A percentile compares a stretch with the other conserved stretches of the same genome.
Evolutionary conservation across 2,329 filamentous ascomycete genomes (phyloP).

Genomic region (Talaromyces piceae): DNA sequence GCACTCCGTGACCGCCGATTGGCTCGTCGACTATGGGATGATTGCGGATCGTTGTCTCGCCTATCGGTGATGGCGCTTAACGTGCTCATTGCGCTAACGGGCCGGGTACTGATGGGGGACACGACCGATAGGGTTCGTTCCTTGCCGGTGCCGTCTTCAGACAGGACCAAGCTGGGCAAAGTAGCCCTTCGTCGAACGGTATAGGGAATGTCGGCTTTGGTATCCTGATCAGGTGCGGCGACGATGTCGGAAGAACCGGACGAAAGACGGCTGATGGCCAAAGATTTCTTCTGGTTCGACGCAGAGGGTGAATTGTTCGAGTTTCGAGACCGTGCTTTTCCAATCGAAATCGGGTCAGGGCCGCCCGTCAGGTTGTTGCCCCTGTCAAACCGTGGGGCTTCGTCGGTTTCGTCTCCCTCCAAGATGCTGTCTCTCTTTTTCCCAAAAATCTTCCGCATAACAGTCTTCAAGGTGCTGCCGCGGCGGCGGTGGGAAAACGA

Average conservation of each 20-base stretch:
- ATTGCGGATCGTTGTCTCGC: conserved; percentile 12
- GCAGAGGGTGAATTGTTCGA: conserved; percentile 7
- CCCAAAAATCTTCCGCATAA: conserved; percentile 40
- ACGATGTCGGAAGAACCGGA: conserved; percentile 10
- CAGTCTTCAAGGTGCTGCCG: conserved; percentile 35
- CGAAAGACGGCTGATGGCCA: conserved; percentile 5
- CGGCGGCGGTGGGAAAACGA: conserved; percentile 30
- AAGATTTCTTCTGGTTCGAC: conserved; percentile 3
- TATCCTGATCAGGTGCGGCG: neutral
- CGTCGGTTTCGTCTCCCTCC: conserved; percentile 21
- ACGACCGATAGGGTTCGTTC: conserved; percentile 14
- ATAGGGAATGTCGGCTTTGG: conserved; percentile 14
- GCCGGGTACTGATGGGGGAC: conserved; percentile 10
- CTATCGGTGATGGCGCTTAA: conserved; percentile 10
- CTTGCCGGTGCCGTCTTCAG: conserved; percentile 26
- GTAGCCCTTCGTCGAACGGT: conserved; percentile 34
- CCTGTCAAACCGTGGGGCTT: neutral
- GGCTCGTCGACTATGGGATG: conserved; percentile 16
- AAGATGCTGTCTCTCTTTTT: conserved; percentile 29
- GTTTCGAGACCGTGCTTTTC: conserved; percentile 18
- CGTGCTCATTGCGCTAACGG: conserved; percentile 6
- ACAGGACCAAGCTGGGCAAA: conserved; percentile 38
- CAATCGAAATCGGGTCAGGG: conserved; percentile 16
- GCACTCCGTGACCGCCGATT: conserved; percentile 41
- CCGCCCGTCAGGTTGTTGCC: neutral